Evolutionary conservation across 805 yeast species (phyloP), one percentile per base, ranked within the genome.

Genomic region (Millerozyma miso): DNA sequence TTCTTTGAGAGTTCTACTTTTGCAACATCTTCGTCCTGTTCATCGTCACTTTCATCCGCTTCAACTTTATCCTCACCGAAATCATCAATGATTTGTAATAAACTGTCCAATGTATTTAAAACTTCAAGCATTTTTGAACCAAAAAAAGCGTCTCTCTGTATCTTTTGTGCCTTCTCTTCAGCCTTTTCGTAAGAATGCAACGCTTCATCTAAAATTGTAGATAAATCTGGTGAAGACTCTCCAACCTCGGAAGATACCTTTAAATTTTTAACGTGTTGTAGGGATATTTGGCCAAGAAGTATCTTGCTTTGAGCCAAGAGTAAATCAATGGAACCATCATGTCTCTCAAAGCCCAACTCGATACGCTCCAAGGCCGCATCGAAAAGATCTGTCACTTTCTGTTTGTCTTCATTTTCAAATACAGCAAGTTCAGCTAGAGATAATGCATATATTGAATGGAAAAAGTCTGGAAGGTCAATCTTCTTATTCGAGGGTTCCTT

Each of bases 351-450:
- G 0, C 96, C 96, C 12, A 67, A 52, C 4, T 73, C 74, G 19
- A 79, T 68, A 50, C 95, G 75, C 46, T 88, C 96, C 17, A 84
- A 46, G 4, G 95, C 85, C 33, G 85, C 87, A 10, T 76, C 77
- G 41, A 87, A 80, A 58, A 71, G 86, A 38, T 79, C 85, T 8
- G 63, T 59, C 6, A 83, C 73, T 31, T 50, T 49, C 13, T 51
- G 37, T 4, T 49, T 47, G 3, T 59, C 55, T 43, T 63, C 68
- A 8, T 69, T 62, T 48, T 78, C 73, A 62, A 79, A 84, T 31
- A 70, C 68, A 1, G 86, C 79, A 49, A 85, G 65, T 45, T 83
- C 88, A 33, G 80, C 72, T 35, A 86, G 64, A 0, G 95, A 83
- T 36, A 80, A 64, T 0, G 88, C 90, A 61, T 89, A 91, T 23